phyloP scores from a whole-genome alignment of 164 flowering plant species.

The Nymphaea thermarum region DNA sequence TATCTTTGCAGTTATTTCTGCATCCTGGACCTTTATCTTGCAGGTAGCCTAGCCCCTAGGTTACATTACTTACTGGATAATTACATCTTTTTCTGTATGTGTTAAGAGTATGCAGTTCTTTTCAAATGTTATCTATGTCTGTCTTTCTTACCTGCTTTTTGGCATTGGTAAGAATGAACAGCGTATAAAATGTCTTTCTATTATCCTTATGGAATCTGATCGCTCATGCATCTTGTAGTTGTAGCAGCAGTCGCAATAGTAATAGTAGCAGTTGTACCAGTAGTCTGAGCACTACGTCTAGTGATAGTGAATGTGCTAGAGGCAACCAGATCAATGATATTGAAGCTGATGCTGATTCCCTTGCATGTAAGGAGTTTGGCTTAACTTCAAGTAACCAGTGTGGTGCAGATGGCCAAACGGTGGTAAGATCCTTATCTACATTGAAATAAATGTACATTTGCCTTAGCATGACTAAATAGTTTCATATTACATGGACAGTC shows the following conservation, averaged over 20 bases:
- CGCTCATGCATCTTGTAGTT: constrained; percentile 17
- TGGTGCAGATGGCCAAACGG: constrained; percentile 36
- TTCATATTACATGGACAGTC: too few species aligned
- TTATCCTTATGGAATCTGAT: background rate
- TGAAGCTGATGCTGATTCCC: constrained; percentile 97
- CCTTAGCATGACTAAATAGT: too few species aligned
- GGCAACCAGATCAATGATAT: constrained; percentile 50
- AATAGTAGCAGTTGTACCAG: constrained; percentile 58
- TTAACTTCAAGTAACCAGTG: constrained; percentile 55
- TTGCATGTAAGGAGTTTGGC: constrained; percentile 64
- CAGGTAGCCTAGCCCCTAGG: too few species aligned
- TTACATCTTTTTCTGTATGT: too few species aligned
- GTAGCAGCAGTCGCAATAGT: constrained; percentile 82
- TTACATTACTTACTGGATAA: too few species aligned
- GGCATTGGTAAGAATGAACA: constrained; percentile 20
- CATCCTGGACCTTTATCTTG: too few species aligned
- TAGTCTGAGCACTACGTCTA: constrained; percentile 70
- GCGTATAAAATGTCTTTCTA: background rate
- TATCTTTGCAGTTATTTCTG: too few species aligned
- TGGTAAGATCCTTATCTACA: constrained; percentile 23
- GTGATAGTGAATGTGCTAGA: constrained; percentile 68
- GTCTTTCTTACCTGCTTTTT: constrained; percentile 4
- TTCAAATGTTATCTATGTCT: too few species aligned
- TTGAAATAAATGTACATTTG: too few species aligned
- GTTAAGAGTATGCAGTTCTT: too few species aligned